Evolutionary conservation across 305 asterid genomes (phyloP).

Genomic region (Fraxinus velutina): DNA sequence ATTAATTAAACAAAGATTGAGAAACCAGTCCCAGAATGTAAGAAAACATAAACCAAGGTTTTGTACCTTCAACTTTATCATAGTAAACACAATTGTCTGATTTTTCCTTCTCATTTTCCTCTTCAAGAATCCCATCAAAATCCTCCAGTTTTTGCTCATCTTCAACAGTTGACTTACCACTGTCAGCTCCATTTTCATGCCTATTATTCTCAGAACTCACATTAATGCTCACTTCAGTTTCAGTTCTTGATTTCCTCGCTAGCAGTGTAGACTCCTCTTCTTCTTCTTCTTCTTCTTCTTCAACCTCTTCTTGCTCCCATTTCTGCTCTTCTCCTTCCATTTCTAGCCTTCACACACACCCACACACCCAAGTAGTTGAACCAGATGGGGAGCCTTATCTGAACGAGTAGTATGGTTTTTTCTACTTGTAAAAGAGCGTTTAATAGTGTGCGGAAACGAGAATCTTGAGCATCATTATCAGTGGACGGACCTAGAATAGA

Average conservation of each 20-base stretch:
- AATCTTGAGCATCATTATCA: neutral
- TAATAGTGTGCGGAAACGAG: neutral
- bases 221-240: neutral
- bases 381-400: neutral
- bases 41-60: neutral
- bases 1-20: neutral
- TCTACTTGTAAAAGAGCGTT: neutral
- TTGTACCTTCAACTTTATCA: conserved; percentile 35
- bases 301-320: conserved; percentile 38
- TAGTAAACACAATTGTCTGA: conserved; percentile 29
- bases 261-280: conserved; percentile 37
- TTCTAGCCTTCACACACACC: conserved; percentile 18
- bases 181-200: conserved; percentile 23
- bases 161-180: conserved; percentile 4
- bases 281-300: conserved; percentile 25
- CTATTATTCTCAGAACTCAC: conserved; percentile 17
- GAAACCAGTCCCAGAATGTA: neutral
- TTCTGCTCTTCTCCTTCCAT: conserved; percentile 53
- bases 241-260: conserved; percentile 28
- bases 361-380: neutral
- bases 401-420: neutral
- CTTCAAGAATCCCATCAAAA: neutral
- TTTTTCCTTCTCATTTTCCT: neutral
- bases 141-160: conserved; percentile 7
- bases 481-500: neutral